A percentile compares a stretch with the other conserved stretches of the same genome.
phyloP scores from a whole-genome alignment of 345 rosid genomes.

The Salix koriyanagi region DNA sequence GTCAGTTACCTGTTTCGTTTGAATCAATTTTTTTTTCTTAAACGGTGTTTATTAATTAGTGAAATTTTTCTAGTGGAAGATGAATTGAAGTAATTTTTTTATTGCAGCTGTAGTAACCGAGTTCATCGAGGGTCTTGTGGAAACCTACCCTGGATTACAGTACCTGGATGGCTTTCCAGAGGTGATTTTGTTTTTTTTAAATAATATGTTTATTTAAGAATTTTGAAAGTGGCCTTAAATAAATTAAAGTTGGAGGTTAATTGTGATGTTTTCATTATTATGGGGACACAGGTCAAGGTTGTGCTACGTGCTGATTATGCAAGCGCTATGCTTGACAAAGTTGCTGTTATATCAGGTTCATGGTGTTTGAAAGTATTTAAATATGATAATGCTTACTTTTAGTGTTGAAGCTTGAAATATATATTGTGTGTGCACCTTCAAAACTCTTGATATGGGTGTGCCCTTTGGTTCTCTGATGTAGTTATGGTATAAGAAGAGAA shows the following conservation, averaged over 20 bases:
- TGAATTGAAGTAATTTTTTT: not conserved
- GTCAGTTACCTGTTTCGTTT: not conserved
- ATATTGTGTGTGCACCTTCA: not conserved
- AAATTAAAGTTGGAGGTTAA: not conserved
- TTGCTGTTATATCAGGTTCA: constrained; percentile 89
- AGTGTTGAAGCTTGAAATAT: not conserved
- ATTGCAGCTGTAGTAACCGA: constrained; percentile 88
- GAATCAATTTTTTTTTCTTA: not conserved
- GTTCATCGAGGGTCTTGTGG: constrained; percentile 89
- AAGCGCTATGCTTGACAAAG: constrained; percentile 61
- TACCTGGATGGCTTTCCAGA: constrained; percentile 91
- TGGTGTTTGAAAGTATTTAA: not conserved
- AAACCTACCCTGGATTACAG: constrained; percentile 84
- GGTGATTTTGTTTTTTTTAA: constrained; percentile 33
- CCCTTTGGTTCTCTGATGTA: not conserved
- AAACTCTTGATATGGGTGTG: not conserved
- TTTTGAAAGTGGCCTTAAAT: not conserved
- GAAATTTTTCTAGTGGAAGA: not conserved
- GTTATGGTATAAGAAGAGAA: not conserved
- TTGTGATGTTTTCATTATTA: not conserved
- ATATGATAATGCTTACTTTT: not conserved
- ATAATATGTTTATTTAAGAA: not conserved
- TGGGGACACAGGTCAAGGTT: constrained; percentile 64
- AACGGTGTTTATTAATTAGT: not conserved
- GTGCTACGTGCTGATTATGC: constrained; percentile 88